Evolutionary conservation across 2,329 filamentous ascomycete species (phyloP), one percentile per base, ranked within the genome.

Genomic region (Myriosclerotinia duriaeana): DNA sequence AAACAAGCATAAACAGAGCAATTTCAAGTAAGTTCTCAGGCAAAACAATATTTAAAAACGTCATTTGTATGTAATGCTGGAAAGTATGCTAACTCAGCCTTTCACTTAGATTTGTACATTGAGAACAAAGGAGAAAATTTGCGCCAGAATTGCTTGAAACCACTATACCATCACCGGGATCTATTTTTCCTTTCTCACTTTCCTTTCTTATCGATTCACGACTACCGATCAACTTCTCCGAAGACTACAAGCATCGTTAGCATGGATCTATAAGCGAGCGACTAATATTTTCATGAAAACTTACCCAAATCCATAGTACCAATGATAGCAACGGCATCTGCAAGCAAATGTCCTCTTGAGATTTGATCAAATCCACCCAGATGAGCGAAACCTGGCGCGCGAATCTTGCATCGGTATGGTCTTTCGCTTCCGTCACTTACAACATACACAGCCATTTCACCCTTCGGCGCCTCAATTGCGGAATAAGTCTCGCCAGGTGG

Each of bases 391-490:
- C 95, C 95, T 67, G 95, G 95, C 48, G 96, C 94, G 74, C 95
- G 89, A 75, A 99, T 97, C 83, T 97, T 96, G 81, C 95, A 97
- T 76, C 96, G 87, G 83, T 99, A 99, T 56, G 95, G 95, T 76
- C 95, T 85, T 85, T 99, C 95, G 78, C 89, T 95, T 71, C 95
- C 95, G 77, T 99, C 95, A 77, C 91, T 96, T 76, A 99, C 95
- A 62, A 99, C 82, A 78, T 90, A 99, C 54, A 99, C 95, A 78
- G 90, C 95, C 95, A 99, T 99, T 83, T 99, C 95, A 75, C 95
- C 95, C 89, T 99, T 99, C 69, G 95, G 95, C n/a, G 96, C 95
- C 84, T 99, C 95, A 71, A 99, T 99, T 69, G 90, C 94, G 56
- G 90, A 93, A 84, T 99, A 99, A 7, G 95, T 99, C 84, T 99